Percentiles rank a stretch among this genome's conserved stretches.
phyloP scores from a whole-genome alignment of 768 basidiomycete species.

The Russula foetens region DNA sequence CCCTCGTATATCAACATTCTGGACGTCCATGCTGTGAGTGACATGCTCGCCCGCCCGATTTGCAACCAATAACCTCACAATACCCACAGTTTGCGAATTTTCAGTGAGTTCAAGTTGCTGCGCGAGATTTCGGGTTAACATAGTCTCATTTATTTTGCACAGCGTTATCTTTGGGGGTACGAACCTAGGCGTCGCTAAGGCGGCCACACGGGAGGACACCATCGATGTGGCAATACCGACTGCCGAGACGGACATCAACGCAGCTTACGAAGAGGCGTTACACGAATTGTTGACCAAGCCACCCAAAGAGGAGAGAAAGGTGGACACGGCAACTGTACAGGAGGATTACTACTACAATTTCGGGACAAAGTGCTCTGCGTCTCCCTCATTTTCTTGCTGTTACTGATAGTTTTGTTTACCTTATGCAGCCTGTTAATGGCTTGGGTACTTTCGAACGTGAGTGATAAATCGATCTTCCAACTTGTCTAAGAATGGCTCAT shows the following conservation, averaged over 20 bases:
- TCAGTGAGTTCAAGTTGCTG: too few species aligned
- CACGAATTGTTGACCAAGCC: constrained; percentile 72
- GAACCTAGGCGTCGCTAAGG: constrained; percentile 79
- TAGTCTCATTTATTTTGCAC: not conserved
- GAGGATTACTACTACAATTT: constrained; percentile 87
- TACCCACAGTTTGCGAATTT: too few species aligned
- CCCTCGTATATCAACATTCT: constrained; percentile 92
- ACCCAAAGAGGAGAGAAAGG: constrained; percentile 58
- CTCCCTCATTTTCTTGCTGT: constrained; percentile 15
- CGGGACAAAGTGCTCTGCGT: constrained; percentile 64
- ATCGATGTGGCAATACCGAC: constrained; percentile 85
- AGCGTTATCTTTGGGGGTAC: constrained; percentile 93
- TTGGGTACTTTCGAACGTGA: constrained; percentile 84
- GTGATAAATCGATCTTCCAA: constrained; percentile 21
- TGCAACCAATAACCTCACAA: not conserved
- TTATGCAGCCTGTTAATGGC: constrained; percentile 55
- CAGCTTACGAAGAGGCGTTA: constrained; percentile 86
- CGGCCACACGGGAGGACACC: constrained; percentile 60
- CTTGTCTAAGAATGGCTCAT: constrained; percentile 3
- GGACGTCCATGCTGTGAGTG: constrained; percentile 75
- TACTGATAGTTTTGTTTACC: constrained; percentile 12
- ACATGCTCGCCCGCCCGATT: not conserved
- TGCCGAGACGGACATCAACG: constrained; percentile 81
- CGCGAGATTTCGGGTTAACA: not conserved
- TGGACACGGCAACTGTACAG: constrained; percentile 53